Base-by-base conservation (phyloP, 768 basidiomycete species). In the Mycena latifolia region DNA sequence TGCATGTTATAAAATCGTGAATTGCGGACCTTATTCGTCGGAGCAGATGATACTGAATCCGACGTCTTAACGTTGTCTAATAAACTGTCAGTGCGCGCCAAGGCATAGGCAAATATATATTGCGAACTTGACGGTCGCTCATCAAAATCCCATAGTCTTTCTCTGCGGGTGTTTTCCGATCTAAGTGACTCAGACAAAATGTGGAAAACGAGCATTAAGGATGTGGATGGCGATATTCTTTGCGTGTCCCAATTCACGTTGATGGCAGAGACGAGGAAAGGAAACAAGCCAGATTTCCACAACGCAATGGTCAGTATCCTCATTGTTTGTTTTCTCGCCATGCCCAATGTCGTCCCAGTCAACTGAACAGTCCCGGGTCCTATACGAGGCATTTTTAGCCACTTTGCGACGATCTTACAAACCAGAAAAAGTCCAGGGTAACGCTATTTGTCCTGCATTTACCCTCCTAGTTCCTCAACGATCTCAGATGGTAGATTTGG, bases 161-260 rank as follows among this genome's bases (percentile, higher is more conserved):
- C 86, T 27, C 82, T 96, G 60, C 86, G 92, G 54, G 85, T 91
- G 56, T 97, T 96, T 74, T 83, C 88, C 51, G 88, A 91, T 73
- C 80, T 81, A 11, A 73, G 71, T 18, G 83, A 82, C 73, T 75
- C 83, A 1, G 85, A 82, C 7, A 82, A n/a, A n/a, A n/a, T n/a
- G n/a, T n/a, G 97, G 97, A 96, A 93, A 78, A 79, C 85, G 24
- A 94, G 82, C 73, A 92, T 99, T 51, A 92, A 89, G 78, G 96
- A 98, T 69, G 87, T 98, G 25, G 86, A 88, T 24, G 96, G 95
- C 47, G 95, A 98, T 55, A 86, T 99, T 15, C 86, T 99, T 5
- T 98, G 96, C 71, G 95, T 96, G 20, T 96, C 96, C 1, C 97
- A 99, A 71, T 97, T 98, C 76, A 96, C 96, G 2, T 84, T 99